These are phyloP conservation scores for Poteriospumella lacustris DNA, from an alignment of 108 stramenopile genomes.

Conservation along the genomic window DNA sequence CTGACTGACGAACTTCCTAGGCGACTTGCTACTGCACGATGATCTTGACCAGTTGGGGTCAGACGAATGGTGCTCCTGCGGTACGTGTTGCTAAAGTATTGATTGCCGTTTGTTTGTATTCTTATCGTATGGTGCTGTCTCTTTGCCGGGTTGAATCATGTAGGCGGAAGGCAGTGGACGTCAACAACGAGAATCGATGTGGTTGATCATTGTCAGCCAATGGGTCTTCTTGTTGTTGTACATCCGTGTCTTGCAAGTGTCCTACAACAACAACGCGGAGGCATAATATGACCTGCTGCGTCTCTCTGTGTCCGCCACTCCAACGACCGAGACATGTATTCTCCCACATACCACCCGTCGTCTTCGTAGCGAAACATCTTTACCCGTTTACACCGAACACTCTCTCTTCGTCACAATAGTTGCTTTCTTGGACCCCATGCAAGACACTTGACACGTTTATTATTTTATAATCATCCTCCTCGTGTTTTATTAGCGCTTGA, in stretches of 20 bases:
- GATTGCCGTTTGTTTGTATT: background rate
- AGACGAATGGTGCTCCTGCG: conserved; percentile 1
- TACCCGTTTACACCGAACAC: too few species aligned
- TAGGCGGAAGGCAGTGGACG: background rate
- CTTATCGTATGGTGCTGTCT: background rate
- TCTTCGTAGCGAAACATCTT: too few species aligned
- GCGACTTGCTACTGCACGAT: conserved; percentile 3
- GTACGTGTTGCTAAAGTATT: background rate
- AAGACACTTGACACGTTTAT: too few species aligned
- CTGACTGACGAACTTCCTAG: too few species aligned
- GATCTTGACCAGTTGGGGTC: conserved; percentile 27
- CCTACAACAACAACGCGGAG: background rate
- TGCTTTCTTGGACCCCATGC: too few species aligned
- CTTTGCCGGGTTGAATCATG: background rate
- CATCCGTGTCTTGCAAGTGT: background rate
- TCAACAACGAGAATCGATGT: conserved; percentile 23
- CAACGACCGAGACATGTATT: too few species aligned
- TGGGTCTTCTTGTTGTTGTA: conserved; percentile 21
- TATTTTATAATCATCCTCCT: too few species aligned
- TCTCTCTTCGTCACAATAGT: too few species aligned
- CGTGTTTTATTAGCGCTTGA: too few species aligned
- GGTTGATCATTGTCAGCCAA: conserved; percentile 26
- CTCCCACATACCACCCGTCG: too few species aligned
- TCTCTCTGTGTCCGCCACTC: too few species aligned
- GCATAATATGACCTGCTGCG: too few species aligned